Evolutionary conservation across 2,329 filamentous ascomycete species (phyloP), one percentile per base, ranked within the genome.

Genomic region (Trichoderma atroviride): DNA sequence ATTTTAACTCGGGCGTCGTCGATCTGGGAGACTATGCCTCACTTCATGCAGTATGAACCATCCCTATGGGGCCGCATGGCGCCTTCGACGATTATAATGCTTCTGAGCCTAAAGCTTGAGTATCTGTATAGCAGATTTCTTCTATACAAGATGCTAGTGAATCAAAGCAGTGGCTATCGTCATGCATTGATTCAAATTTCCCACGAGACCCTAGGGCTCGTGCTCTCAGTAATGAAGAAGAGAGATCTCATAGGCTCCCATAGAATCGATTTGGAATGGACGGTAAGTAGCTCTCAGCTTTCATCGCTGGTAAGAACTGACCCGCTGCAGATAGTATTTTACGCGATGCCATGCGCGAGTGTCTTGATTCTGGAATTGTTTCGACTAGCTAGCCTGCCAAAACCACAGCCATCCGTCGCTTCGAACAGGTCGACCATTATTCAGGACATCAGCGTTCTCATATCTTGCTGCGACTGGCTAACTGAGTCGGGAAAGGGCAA

Each of bases 311-410:
- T 40, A 13, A 33, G 22, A 40, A 59, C 56, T 59, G 27, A 37
- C 56, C n/a, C n/a, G 56, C 22, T 37, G 22, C 33, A 40, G 56
- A 59, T 59, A 27, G 56, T 40, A 59, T 59, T 59, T 27, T 59
- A 59, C 56, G 56, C 56, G 56, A 59, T 59, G 56, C 56, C 56
- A 37, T 59, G 56, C 33, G 56, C 56, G 33, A 59, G 56, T 19
- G 56, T 59, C 33, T 59, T 59, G 56, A 27, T 40, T 27, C 33
- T 59, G 3, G 56, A 59, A 24, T 40, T 59, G 22, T 59, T 59
- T 59, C 33, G 56, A 59, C 56, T 59, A 27, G 33, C 56, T 22
- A 59, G 33, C 56, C 14, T 40, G 33, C 56, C 56, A 59, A 59
- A 40, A 40, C 37, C 37, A 40, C 37, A 40, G 14, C 37, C 37